Evolutionary conservation across 305 asterid genomes (phyloP).

Genomic region (Euphrasia arctica): DNA sequence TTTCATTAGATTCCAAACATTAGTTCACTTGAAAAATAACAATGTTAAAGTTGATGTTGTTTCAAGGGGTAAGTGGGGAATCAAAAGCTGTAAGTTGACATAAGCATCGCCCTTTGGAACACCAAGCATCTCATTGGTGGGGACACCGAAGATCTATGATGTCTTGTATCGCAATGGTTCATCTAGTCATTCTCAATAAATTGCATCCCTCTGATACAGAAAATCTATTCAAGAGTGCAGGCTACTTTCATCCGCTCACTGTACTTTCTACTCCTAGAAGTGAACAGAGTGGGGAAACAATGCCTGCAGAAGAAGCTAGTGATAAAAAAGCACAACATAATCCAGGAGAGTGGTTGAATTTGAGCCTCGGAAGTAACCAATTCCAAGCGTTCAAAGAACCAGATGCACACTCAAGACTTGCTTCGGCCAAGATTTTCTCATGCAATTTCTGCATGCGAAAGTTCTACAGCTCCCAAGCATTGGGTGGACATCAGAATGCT

Average conservation of each 20-base stretch:
- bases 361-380: conserved; percentile 52
- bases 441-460: conserved; percentile 91
- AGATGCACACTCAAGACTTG: conserved; percentile 42
- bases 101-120: conserved; percentile 42
- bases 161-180: conserved; percentile 46
- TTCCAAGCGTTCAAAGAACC: conserved; percentile 29
- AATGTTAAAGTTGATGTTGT: conserved; percentile 41
- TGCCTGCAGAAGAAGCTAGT: conserved; percentile 32
- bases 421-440: conserved; percentile 61
- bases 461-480: conserved; percentile 87
- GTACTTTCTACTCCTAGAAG: conserved; percentile 26
- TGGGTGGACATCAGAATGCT: conserved; percentile 96
- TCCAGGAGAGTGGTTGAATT: conserved; percentile 65
- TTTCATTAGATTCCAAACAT: conserved; percentile 38
- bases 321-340: conserved; percentile 30
- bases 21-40: conserved; percentile 30
- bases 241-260: conserved; percentile 28
- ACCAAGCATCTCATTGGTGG: conserved; percentile 56
- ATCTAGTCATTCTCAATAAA: conserved; percentile 41
- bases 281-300: conserved; percentile 7
- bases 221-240: conserved; percentile 27
- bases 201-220: conserved; percentile 31
- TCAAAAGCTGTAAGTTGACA: conserved; percentile 46
- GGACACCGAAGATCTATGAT: conserved; percentile 44
- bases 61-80: conserved; percentile 62